phyloP scores from a whole-genome alignment of 1,139 yeast genomes.

The Diutina pseudorugosa region DNA sequence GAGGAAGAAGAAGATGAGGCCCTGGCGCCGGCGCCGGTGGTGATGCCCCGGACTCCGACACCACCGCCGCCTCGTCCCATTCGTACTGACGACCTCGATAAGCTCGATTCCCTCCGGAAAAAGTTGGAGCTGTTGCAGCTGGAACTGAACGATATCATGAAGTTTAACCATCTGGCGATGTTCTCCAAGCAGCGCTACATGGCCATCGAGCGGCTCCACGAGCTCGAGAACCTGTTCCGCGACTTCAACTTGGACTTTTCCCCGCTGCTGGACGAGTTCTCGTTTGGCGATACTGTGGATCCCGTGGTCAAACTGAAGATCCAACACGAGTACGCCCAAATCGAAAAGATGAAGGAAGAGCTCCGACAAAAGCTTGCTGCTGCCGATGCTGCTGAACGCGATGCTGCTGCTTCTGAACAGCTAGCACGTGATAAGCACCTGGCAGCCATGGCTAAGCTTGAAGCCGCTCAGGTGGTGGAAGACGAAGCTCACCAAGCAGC shows the following conservation, averaged over 20 bases:
- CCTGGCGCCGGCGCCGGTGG: slow-evolving; percentile 9
- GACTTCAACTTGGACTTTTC: slow-evolving; percentile 48
- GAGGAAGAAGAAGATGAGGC: too few species aligned
- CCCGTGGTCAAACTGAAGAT: slow-evolving; percentile 24
- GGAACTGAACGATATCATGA: slow-evolving; percentile 65
- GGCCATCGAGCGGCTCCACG: slow-evolving; percentile 58
- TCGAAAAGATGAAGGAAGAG: slow-evolving; percentile 31
- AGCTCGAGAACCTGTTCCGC: slow-evolving; percentile 47
- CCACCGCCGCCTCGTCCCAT: slow-evolving; percentile 22
- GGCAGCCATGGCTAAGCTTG: neutral
- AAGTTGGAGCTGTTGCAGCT: slow-evolving; percentile 50
- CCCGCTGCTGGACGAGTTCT: slow-evolving; percentile 11
- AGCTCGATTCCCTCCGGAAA: slow-evolving; percentile 41
- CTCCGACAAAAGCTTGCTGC: slow-evolving; percentile 13
- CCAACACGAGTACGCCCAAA: slow-evolving; percentile 33
- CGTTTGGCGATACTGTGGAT: slow-evolving; percentile 17
- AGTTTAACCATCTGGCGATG: slow-evolving; percentile 45
- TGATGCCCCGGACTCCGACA: slow-evolving; percentile 8
- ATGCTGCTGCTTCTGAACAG: neutral
- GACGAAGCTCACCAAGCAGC: neutral
- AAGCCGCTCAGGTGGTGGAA: neutral
- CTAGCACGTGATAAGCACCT: neutral
- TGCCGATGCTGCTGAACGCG: neutral
- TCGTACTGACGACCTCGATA: slow-evolving; percentile 29
- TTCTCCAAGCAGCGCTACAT: slow-evolving; percentile 44